These are phyloP conservation scores for Zea luxurians DNA, from an alignment of 176 grass and related monocot species.

Conservation along the genomic window DNA sequence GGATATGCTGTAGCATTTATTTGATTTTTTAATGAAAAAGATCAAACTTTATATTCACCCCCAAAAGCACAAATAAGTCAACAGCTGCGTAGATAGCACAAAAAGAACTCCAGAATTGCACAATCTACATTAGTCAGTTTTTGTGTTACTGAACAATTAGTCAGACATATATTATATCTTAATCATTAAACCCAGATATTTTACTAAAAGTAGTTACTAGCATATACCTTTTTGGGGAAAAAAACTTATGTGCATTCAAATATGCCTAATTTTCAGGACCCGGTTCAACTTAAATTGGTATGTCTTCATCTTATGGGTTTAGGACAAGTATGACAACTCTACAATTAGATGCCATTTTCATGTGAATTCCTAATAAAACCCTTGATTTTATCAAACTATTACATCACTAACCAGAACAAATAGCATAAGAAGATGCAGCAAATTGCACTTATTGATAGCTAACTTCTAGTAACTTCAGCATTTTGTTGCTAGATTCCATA, in stretches of 20 bases:
- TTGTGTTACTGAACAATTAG: neutral
- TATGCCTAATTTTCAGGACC: neutral
- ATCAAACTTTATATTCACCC: neutral
- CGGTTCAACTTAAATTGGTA: neutral
- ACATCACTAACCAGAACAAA: neutral
- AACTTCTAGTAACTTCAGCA: neutral
- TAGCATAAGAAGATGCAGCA: neutral
- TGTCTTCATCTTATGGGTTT: neutral
- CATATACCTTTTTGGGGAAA: neutral
- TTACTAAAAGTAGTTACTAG: neutral
- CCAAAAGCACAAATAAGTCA: neutral
- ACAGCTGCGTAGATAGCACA: neutral
- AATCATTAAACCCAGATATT: neutral
- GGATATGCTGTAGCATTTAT: neutral
- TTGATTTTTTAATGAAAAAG: neutral
- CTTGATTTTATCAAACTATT: neutral
- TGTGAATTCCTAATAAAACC: neutral
- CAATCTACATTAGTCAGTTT: neutral
- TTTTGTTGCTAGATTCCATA: neutral
- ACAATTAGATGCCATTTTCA: slow-evolving; percentile 7
- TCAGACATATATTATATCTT: neutral
- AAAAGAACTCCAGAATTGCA: neutral
- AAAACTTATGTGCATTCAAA: no score
- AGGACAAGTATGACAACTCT: neutral
- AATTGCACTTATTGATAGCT: neutral